phyloP scores from a whole-genome alignment of 2,329 filamentous ascomycete genomes.

The Torrubiellomyces zombiae region DNA sequence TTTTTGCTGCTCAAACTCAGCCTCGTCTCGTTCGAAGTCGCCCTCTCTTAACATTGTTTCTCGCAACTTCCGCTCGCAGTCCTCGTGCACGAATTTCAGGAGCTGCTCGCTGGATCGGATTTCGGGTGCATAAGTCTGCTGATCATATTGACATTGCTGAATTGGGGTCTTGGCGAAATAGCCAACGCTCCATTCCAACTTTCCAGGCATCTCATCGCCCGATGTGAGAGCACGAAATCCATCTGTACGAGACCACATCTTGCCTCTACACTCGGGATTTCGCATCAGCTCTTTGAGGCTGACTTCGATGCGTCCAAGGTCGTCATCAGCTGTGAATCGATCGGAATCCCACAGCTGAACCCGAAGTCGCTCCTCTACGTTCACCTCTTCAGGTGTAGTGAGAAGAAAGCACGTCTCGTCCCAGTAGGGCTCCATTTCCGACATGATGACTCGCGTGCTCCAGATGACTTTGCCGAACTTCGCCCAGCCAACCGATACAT shows the following conservation, averaged over 20 bases:
- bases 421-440: slow-evolving; percentile 54
- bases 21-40: slow-evolving; percentile 32
- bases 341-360: slow-evolving; percentile 66
- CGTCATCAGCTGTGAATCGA: slow-evolving; percentile 54
- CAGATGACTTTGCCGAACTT: slow-evolving; percentile 54
- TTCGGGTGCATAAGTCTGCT: slow-evolving; percentile 41
- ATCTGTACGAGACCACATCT: slow-evolving; percentile 46
- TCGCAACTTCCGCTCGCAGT: slow-evolving; percentile 44
- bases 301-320: slow-evolving; percentile 56
- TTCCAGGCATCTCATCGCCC: slow-evolving; percentile 52
- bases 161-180: slow-evolving; percentile 54
- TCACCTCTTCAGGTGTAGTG: slow-evolving; percentile 53
- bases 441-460: slow-evolving; percentile 44
- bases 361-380: slow-evolving; percentile 52
- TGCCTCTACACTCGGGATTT: slow-evolving; percentile 38
- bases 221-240: slow-evolving; percentile 47
- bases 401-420: slow-evolving; percentile 54
- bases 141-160: slow-evolving; percentile 40
- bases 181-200: slow-evolving; percentile 51
- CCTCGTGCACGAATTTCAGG: slow-evolving; percentile 35
- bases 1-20: slow-evolving; percentile 52
- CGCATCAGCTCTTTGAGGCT: slow-evolving; percentile 50
- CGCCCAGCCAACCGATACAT: slow-evolving; percentile 58
- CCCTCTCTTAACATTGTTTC: slow-evolving; percentile 35
- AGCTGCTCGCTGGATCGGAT: slow-evolving; percentile 42